Evolutionary conservation across 2,329 filamentous ascomycete genomes (phyloP), one percentile per base, ranked within the genome.

Genomic region (Periglandula ipomoeae): DNA sequence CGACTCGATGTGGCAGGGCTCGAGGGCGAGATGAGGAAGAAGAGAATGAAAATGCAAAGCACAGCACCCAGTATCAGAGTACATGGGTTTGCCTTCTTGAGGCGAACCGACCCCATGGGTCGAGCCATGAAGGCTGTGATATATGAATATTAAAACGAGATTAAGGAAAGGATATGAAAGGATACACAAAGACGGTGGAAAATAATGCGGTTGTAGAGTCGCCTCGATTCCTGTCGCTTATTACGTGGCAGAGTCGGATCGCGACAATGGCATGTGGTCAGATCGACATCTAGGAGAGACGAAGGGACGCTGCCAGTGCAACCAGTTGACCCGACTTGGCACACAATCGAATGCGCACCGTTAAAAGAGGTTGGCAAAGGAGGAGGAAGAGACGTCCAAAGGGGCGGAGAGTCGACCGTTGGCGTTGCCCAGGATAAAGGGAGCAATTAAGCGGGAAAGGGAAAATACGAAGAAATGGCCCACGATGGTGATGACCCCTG

Each of bases 51-150:
- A 62, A 93, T 76, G 65, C 82, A 82, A 51, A 93, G 76, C 50
- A 87, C 69, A 56, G 72, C 75, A 59, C 87, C 87, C 56, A 94
- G 74, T 57, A 84, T 65, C 55, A 91, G 71, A 48, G 85, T 91
- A 61, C 86, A 75, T 54, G 87, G 84, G 68, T 82, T 93, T 64
- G 84, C 81, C 71, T 86, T 85, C 71, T 87, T 87, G 63, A 91
- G 78, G 70, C 87, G 86, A 58, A 79, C 75, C 57, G 78, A 72
- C 61, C 79, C 77, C 73, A 82, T 72, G 65, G 76, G 70, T 63
- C 75, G 73, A 61, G 75, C 72, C 75, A 78, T 78, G 66, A 66
- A 55, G 59, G 46, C 53, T 40, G 30, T 15, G 23, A 11, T n/a
- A 23, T 40, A 17, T 17, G 8, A 5, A 11, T 9, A 30, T 39